Evolutionary conservation across 192 early-diverging fungal genomes (phyloP).

Genomic region (Spizellomyces punctatus): DNA sequence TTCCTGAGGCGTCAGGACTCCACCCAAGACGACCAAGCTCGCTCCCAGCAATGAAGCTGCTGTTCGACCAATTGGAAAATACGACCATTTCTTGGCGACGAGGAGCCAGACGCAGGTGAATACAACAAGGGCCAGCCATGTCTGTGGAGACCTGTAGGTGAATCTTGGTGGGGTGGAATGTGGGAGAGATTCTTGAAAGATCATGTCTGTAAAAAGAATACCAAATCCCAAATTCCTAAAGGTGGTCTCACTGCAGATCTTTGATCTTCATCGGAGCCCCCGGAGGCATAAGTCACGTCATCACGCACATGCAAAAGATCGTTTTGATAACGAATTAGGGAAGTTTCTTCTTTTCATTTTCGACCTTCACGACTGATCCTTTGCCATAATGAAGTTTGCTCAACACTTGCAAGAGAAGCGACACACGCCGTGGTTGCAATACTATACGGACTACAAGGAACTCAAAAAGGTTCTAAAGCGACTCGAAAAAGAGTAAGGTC

Average conservation of each 20-base stretch:
- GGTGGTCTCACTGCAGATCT: too few species aligned
- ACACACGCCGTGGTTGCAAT: background rate
- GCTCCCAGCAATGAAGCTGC: slow-evolving; percentile 7
- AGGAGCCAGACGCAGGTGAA: slow-evolving; percentile 13
- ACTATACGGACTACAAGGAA: slow-evolving; percentile 12
- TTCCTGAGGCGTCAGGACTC: slow-evolving; percentile 16
- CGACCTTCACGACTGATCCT: too few species aligned
- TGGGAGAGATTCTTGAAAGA: too few species aligned
- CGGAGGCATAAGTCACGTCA: too few species aligned
- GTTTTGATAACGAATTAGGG: too few species aligned
- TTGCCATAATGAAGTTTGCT: slow-evolving; percentile 13
- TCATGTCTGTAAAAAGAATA: too few species aligned
- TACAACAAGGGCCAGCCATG: slow-evolving; percentile 5
- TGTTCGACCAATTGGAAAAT: slow-evolving; percentile 14
- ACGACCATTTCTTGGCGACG: slow-evolving; percentile 10
- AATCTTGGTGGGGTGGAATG: background rate
- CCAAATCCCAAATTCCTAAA: too few species aligned
- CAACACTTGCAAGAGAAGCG: background rate
- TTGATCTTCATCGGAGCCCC: too few species aligned
- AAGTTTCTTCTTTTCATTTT: too few species aligned
- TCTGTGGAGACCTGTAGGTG: slow-evolving; percentile 1
- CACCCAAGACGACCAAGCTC: slow-evolving; percentile 3
- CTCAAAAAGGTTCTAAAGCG: slow-evolving; percentile 12
- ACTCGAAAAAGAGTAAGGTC: slow-evolving; percentile 6
- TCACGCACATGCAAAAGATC: too few species aligned